Evolutionary conservation across 1,284 basidiomycete genomes (phyloP).

Genomic region (Bondarzewia mesenterica): DNA sequence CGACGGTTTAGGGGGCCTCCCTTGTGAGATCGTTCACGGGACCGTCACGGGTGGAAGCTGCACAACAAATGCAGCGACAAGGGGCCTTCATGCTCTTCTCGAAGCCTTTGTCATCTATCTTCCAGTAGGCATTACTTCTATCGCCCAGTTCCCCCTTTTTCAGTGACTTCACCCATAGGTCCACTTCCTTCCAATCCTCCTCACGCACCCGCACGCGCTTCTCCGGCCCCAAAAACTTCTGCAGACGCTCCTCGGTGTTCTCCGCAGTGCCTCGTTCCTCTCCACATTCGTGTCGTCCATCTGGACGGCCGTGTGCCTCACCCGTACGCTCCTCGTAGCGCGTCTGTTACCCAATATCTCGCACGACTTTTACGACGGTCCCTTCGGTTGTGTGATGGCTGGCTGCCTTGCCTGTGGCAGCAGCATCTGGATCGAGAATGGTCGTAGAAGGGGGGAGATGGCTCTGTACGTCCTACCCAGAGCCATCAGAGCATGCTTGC

Average conservation of each 20-base stretch:
- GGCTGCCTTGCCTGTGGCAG: conserved; percentile 67
- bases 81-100: conserved; percentile 47
- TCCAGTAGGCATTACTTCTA: conserved; percentile 39
- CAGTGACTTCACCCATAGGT: conserved; percentile 33
- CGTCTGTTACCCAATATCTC: conserved; percentile 55
- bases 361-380: conserved; percentile 72
- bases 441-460: conserved; percentile 64
- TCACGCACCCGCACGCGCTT: conserved; percentile 48
- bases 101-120: conserved; percentile 59
- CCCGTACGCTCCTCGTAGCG: conserved; percentile 55
- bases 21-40: conserved; percentile 67
- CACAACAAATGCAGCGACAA: conserved; percentile 43
- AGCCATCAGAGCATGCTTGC: conserved; percentile 53
- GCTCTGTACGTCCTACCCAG: conserved; percentile 68
- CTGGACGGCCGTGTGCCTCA: conserved; percentile 61
- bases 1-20: conserved; percentile 52
- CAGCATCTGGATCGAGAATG: conserved; percentile 71
- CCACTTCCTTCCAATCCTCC: conserved; percentile 56
- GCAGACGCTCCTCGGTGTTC: conserved; percentile 35
- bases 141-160: conserved; percentile 1
- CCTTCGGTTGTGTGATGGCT: conserved; percentile 53
- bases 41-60: conserved; percentile 51
- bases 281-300: conserved; percentile 62
- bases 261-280: conserved; percentile 64
- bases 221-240: conserved; percentile 33